phyloP scores from a whole-genome alignment of 345 rosid genomes.

The Raphanus sativus region DNA sequence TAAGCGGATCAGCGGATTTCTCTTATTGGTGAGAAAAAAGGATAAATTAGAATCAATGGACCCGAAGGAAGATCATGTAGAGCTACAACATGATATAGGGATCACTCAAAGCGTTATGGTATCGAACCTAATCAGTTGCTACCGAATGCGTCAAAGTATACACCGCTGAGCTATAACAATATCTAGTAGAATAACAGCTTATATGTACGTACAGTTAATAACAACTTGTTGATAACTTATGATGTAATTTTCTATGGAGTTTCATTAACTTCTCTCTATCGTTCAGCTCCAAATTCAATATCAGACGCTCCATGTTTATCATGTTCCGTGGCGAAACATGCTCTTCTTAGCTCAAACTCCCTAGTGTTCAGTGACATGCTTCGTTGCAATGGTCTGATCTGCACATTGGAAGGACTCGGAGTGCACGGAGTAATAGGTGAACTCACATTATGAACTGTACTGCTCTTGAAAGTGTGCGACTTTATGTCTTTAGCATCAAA shows the following conservation, averaged over 20 bases:
- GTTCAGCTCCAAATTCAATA: slow-evolving; percentile 10
- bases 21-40: no score
- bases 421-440: slow-evolving; percentile 26
- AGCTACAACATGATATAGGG: no score
- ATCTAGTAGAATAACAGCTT: no score
- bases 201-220: no score
- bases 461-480: slow-evolving; percentile 37
- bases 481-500: slow-evolving; percentile 40
- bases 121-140: no score
- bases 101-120: no score
- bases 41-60: no score
- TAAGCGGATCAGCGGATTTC: no score
- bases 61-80: no score
- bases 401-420: slow-evolving; percentile 24
- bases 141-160: no score
- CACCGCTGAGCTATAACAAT: no score
- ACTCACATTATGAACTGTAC: slow-evolving; percentile 15
- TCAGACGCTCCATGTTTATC: slow-evolving; percentile 2
- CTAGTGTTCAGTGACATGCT: slow-evolving; percentile 6
- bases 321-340: not conserved
- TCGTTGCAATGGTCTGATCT: slow-evolving; percentile 18
- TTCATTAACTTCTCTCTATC: not conserved
- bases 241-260: not conserved
- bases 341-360: slow-evolving; percentile 27
- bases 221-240: no score